These are phyloP conservation scores for Globisporangium parvum DNA, from an alignment of 352 stramenopile species.

Conservation along the genomic window DNA sequence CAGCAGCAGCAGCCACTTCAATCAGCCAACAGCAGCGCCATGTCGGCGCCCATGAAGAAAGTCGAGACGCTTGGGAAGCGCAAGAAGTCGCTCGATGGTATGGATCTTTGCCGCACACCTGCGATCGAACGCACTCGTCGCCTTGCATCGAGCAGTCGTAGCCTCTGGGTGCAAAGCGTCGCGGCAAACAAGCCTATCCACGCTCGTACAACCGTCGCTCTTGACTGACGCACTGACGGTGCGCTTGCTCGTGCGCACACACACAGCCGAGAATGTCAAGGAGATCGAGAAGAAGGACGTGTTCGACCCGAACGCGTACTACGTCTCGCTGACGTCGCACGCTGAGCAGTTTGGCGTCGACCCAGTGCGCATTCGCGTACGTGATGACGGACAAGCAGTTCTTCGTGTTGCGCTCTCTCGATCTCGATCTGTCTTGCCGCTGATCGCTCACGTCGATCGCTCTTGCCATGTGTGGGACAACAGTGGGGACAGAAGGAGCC, in stretches of 20 bases:
- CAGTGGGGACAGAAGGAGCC: constrained; percentile 91
- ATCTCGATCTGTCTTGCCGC: background rate
- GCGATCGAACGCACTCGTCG: background rate
- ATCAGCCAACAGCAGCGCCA: constrained; percentile 3
- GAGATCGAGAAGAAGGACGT: constrained; percentile 78
- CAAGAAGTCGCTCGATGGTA: constrained; percentile 86
- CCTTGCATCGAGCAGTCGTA: constrained; percentile 1
- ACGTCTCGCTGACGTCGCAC: constrained; percentile 84
- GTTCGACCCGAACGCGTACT: constrained; percentile 84
- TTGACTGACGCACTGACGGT: background rate
- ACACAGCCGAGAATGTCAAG: constrained; percentile 70
- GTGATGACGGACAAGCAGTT: constrained; percentile 3
- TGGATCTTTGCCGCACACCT: background rate
- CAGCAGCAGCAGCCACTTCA: background rate
- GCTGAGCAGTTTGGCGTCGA: constrained; percentile 84
- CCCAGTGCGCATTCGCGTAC: constrained; percentile 77
- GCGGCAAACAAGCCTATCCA: background rate
- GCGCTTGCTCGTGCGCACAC: background rate
- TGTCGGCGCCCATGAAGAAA: constrained; percentile 56
- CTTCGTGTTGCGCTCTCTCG: background rate
- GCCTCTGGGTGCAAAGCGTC: background rate
- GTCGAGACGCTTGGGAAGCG: constrained; percentile 83
- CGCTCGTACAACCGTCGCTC: background rate
- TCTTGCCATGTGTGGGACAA: constrained; percentile 12
- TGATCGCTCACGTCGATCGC: background rate